Base-by-base conservation (phyloP, 768 basidiomycete species). In the Leccinum boreale region DNA sequence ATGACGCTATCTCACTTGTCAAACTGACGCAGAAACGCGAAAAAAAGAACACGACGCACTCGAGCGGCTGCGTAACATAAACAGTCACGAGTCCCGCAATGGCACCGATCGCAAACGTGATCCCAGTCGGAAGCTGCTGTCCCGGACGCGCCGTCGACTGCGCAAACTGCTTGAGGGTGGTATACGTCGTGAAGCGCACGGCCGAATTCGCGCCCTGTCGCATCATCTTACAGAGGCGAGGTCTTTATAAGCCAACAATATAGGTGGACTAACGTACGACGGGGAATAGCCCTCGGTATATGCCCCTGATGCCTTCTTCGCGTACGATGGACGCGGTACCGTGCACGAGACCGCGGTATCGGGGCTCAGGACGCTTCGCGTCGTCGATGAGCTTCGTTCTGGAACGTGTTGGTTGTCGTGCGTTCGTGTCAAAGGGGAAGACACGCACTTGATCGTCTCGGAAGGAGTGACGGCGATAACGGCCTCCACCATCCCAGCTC, bases 341-440 rank as follows among this genome's bases (percentile, higher is more conserved):
- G 62, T 98, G 94, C 4, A 92, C 67, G 21, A 98, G 78, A 10
- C 95, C 95, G 42, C 85, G 87, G 70, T 90, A 98, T 65, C 87
- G 85, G 0, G 97, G 96, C 58, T 82, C 79, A 1, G 92, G 82
- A 19, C 86, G 85, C 70, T 94, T 92, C 2, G 92, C 85, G 64
- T 98, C 97, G 67, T 94, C 94, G 57, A 99, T 95, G 56, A 98
- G 83, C 70, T 99, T 99, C 23, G 97, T 99, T 70, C 96, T 98
- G 61, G 39, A 46, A n/a, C n/a, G 10, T 23, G 29, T 58, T 26
- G 17, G 29, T 52, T 23, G 26, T 54, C 9, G 42, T 3, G 45
- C 5, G 6, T 17, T 39, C 10, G 5, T 17, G 15, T 9, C 6
- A 17, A 17, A 7, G 21, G 17, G 11, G 5, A 28, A 3, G 2